Evolutionary conservation across 108 stramenopile genomes (phyloP), one percentile per base, ranked within the genome.

Genomic region (Fragilaria radians): DNA sequence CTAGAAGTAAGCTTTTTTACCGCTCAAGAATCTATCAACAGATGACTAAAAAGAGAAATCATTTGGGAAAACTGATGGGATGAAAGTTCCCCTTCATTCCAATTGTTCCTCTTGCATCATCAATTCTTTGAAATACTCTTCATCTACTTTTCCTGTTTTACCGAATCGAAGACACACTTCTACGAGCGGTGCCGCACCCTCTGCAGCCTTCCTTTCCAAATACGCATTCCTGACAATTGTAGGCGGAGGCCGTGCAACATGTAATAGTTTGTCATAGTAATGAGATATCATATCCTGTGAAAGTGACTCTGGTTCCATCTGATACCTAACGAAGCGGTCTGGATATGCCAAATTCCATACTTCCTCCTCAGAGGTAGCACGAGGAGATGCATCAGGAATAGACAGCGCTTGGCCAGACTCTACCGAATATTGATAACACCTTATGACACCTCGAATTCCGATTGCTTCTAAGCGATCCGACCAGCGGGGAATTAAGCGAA

Each of bases 211-310:
- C 2, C 58, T 29, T 52, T 79, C 79, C 32, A 83, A 53, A 52
- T 83, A 83, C 28, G 50, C 19, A 61, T 83, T 88, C 11, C 68
- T 72, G 17, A 88, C 80, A 49, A 83, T 74, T 0, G 67, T 61
- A 7, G 62, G 46, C 27, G 86, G 86, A 28, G 82, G 82, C n/a
- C 78, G 67, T 9, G 86, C 77, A 22, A 88, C 63, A 65, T 81
- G 86, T 2, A 83, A 60, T 1, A 88, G 66, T 57, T 88, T 88
- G 65, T 88, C 86, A 59, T 83, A 88, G 49, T 83, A 83, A 63
- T 88, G 86, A 0, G 80, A 76, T 24, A 83, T 81, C 82, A 88
- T 88, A 54, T 78, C 77, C 2, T 52, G 49, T 51, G 62, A 63
- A 26, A 47, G 61, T 14, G 28, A 4, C 25, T 57, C 65, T 25